Base-by-base conservation (phyloP, 1,284 basidiomycete species). In the Flammula alnicola region DNA sequence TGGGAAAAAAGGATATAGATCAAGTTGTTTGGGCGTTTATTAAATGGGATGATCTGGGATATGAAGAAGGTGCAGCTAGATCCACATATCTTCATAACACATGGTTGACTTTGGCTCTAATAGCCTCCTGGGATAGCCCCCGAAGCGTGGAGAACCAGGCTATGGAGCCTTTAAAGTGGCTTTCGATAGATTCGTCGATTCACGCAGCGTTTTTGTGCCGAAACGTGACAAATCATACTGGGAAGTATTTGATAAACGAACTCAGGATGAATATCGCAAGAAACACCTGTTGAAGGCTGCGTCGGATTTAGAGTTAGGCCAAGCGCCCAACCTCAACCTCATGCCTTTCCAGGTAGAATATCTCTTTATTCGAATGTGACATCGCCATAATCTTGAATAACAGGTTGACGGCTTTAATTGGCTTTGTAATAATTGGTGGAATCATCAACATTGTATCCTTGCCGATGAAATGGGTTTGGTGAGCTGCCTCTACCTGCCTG, bases 381-480 rank as follows among this genome's bases (percentile, higher is more conserved):
- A 5, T 7, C 3, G 23, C 8, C 10, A 3, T 17, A 11, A 27
- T 38, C 11, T 47, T 56, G 33, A 47, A 17, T n/a, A 35, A 19
- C 64, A 95, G 86, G 78, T 96, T 19, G 87, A 94, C 44, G 95
- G 96, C 4, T 85, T 98, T 54, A 95, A 95, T 55, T 98, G 95
- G 94, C 76, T 98, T 23, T 84, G 84, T 53, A 81, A 86, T 61
- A 95, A 96, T 59, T 95, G 94, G 89, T 92, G 86, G 82, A 86
- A 84, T 57, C 78, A 80, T 36, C 92, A 95, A 56, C 85, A 88
- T 30, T 95, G 91, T 59, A 98, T 98, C 57, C 79, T 98, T n/a
- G 95, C 95, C 2, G 96, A 99, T 64, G 96, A 98, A 70, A 98
- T 99, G 96, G 95, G 93, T 45, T 70, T 95, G 59, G 90, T 90